Conservation (phyloP, 805 yeast species). For the Vanderwaltozyma verrucispora region DNA sequence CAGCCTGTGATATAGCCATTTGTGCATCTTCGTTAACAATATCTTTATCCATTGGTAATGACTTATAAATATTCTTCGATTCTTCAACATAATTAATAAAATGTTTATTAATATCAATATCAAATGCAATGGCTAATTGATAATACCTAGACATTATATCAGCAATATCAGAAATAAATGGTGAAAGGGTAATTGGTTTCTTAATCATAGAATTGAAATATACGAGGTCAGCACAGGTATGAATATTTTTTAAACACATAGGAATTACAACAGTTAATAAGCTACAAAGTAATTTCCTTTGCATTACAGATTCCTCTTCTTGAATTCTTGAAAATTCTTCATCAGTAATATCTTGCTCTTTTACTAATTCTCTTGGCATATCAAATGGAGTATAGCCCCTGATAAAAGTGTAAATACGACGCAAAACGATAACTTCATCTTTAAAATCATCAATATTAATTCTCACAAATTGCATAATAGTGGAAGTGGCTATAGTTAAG, state of each 20-base stretch:
- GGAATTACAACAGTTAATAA: constrained; percentile 46
- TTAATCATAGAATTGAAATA: constrained; percentile 15
- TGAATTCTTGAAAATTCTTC: constrained; percentile 33
- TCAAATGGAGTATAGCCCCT: constrained; percentile 47
- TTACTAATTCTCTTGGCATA: constrained; percentile 28
- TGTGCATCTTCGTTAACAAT: constrained; percentile 24
- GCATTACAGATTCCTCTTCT: constrained; percentile 52
- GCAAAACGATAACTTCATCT: constrained; percentile 36
- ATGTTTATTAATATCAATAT: constrained; percentile 41
- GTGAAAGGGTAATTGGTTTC: constrained; percentile 16
- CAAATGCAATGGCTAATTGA: constrained; percentile 52
- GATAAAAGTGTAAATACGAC: constrained; percentile 54
- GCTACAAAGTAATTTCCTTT: constrained; percentile 53
- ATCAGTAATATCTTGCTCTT: constrained; percentile 17
- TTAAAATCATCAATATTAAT: constrained; percentile 29
- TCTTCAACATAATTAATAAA: constrained; percentile 31
- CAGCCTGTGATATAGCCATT: constrained; percentile 28
- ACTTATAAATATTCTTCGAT: constrained; percentile 34
- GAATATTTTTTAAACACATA: constrained; percentile 25
- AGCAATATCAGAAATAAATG: constrained; percentile 16
- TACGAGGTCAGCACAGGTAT: constrained; percentile 18
- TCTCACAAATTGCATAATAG: constrained; percentile 44
- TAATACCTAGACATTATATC: constrained; percentile 33
- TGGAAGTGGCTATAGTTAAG: constrained; percentile 53
- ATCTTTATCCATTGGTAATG: constrained; percentile 21